phyloP scores from a whole-genome alignment of 192 early-diverging fungal genomes.

The Rhizoclosmatium sp. region DNA sequence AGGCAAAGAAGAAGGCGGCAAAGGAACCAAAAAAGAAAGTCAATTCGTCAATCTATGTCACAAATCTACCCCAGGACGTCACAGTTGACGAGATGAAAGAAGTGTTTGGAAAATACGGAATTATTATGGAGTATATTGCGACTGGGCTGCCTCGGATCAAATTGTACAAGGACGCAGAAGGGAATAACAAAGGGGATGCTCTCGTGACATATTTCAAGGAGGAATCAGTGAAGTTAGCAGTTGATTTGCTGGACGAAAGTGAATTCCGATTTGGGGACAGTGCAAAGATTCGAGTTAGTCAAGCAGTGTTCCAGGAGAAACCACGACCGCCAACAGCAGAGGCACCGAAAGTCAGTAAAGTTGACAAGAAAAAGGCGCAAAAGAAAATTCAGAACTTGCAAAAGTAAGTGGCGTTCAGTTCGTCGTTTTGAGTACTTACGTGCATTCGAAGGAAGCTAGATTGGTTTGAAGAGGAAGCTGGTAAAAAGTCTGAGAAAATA shows the following conservation, averaged over 20 bases:
- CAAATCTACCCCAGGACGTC: conserved; percentile 81
- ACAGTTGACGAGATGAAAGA: conserved; percentile 81
- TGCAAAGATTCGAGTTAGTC: conserved; percentile 72
- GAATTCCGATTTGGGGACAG: conserved; percentile 74
- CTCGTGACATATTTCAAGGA: conserved; percentile 90
- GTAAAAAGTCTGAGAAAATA: conserved; percentile 76
- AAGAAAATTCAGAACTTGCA: conserved; percentile 71
- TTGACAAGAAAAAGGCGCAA: conserved; percentile 51
- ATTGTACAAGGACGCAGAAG: conserved; percentile 79
- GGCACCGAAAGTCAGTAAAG: conserved; percentile 23
- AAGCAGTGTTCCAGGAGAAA: conserved; percentile 87
- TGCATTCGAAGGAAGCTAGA: conserved; percentile 76
- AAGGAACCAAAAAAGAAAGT: conserved; percentile 58
- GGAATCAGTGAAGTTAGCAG: conserved; percentile 86
- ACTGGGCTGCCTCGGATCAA: conserved; percentile 88
- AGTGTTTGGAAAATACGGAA: conserved; percentile 78
- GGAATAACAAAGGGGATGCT: conserved; percentile 86
- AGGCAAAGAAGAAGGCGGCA: background rate
- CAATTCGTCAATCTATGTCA: conserved; percentile 87
- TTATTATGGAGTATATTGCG: conserved; percentile 75
- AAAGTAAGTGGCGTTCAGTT: conserved; percentile 60
- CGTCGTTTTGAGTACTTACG: background rate
- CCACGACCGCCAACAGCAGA: conserved; percentile 46
- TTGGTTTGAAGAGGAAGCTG: conserved; percentile 83
- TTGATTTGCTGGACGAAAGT: conserved; percentile 87